Conservation (phyloP, 1,284 basidiomycete species). For the Fistulinella staudtii region DNA sequence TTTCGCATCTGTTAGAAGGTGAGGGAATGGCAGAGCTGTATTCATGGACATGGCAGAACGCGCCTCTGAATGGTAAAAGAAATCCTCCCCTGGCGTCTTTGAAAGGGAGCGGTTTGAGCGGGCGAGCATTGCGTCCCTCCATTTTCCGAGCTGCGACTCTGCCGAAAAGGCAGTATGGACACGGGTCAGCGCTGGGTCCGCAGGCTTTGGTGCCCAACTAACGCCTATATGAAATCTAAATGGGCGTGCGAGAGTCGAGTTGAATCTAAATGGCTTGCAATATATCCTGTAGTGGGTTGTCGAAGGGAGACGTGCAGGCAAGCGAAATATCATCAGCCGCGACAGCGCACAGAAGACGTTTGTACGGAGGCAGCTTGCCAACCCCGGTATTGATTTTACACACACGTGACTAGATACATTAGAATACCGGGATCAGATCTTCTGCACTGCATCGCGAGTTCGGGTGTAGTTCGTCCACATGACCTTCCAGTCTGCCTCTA, state of each 20-base stretch:
- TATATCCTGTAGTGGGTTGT: neutral
- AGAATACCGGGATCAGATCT: neutral
- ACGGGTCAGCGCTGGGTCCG: conserved; percentile 39
- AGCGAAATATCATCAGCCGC: conserved; percentile 20
- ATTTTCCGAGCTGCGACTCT: conserved; percentile 63
- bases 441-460: conserved; percentile 25
- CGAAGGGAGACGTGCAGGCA: conserved; percentile 1
- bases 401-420: conserved; percentile 19
- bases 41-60: conserved; percentile 24
- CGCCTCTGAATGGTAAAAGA: conserved; percentile 74
- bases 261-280: conserved; percentile 13
- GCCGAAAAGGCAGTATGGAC: conserved; percentile 54
- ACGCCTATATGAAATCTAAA: conserved; percentile 71
- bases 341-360: neutral
- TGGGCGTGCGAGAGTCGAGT: conserved; percentile 37
- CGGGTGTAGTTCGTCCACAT: conserved; percentile 50
- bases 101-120: conserved; percentile 43
- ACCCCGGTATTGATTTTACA: neutral
- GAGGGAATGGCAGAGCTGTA: conserved; percentile 1
- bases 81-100: conserved; percentile 69
- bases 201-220: conserved; percentile 76
- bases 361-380: neutral
- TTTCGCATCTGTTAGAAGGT: conserved; percentile 58
- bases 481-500: conserved; percentile 55
- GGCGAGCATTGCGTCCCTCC: conserved; percentile 63